Evolutionary conservation across 2,329 filamentous ascomycete species (phyloP).

Genomic region (Ophiocordyceps camponoti-rufipedis): DNA sequence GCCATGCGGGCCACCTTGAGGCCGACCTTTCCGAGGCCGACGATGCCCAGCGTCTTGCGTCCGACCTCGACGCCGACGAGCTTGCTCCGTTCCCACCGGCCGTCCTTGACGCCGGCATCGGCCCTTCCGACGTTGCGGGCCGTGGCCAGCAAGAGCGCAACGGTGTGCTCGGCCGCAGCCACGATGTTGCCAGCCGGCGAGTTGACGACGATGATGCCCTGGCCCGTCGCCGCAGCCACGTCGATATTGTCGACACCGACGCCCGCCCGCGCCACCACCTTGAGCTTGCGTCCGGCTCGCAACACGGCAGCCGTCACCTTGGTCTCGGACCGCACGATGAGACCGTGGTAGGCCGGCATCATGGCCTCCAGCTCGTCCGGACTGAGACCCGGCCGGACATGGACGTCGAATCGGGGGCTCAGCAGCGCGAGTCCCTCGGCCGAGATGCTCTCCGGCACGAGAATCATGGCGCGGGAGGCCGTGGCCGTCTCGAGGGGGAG

Average conservation of each 20-base stretch:
- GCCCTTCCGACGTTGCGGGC: constrained; percentile 58
- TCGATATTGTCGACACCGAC: constrained; percentile 76
- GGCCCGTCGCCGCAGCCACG: constrained; percentile 50
- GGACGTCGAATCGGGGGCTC: constrained; percentile 46
- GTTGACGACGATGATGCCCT: constrained; percentile 67
- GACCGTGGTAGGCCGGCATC: constrained; percentile 54
- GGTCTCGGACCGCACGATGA: constrained; percentile 68
- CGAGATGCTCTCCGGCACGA: constrained; percentile 67
- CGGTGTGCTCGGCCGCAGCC: constrained; percentile 62
- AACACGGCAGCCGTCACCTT: constrained; percentile 57
- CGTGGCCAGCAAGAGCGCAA: constrained; percentile 55
- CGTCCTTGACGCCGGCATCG: constrained; percentile 49
- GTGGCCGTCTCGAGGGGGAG: constrained; percentile 1
- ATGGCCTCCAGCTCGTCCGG: constrained; percentile 44
- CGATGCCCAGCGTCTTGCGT: constrained; percentile 56
- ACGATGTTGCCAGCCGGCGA: constrained; percentile 64
- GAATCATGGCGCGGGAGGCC: constrained; percentile 25
- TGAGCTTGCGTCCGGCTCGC: constrained; percentile 45
- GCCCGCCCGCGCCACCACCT: constrained; percentile 63
- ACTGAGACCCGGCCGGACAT: constrained; percentile 44
- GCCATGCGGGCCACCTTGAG: constrained; percentile 66
- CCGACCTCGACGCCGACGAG: constrained; percentile 65
- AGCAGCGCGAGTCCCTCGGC: constrained; percentile 59
- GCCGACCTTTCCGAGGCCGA: constrained; percentile 71
- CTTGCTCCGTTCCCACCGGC: constrained; percentile 57